Evolutionary conservation across 495 filamentous ascomycete species (phyloP).

Genomic region (Mytilinidion resinicola): DNA sequence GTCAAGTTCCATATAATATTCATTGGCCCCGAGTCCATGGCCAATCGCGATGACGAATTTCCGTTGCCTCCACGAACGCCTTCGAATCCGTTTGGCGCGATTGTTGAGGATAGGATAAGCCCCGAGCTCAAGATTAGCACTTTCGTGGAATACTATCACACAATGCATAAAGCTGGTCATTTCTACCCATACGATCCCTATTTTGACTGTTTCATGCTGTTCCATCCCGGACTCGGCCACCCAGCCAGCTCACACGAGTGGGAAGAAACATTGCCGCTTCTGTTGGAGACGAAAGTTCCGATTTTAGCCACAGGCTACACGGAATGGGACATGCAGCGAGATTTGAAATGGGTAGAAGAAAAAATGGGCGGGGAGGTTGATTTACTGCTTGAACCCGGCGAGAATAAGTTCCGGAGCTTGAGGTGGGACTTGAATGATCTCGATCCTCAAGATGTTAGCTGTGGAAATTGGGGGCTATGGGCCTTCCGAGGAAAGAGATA

Average conservation of each 20-base stretch:
- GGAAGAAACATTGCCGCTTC: slow-evolving; percentile 77
- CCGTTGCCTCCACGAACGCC: slow-evolving; percentile 79
- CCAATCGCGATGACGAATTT: slow-evolving; percentile 81
- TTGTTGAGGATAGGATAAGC: slow-evolving; percentile 82
- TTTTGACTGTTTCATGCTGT: slow-evolving; percentile 91
- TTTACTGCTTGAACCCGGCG: slow-evolving; percentile 80
- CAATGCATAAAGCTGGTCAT: slow-evolving; percentile 76
- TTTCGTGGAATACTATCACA: slow-evolving; percentile 97
- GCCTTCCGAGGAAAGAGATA: slow-evolving; percentile 96
- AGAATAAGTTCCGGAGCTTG: slow-evolving; percentile 90
- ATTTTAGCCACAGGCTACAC: slow-evolving; percentile 94
- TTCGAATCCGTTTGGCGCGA: slow-evolving; percentile 81
- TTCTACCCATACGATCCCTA: slow-evolving; percentile 97
- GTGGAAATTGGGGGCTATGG: slow-evolving; percentile 96
- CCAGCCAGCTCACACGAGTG: slow-evolving; percentile 89
- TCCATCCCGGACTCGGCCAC: slow-evolving; percentile 93
- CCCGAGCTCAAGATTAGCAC: slow-evolving; percentile 90
- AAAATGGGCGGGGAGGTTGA: slow-evolving; percentile 85
- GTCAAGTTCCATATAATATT: slow-evolving; percentile 79
- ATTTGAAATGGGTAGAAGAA: slow-evolving; percentile 81
- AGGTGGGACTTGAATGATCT: slow-evolving; percentile 96
- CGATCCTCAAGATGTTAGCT: slow-evolving; percentile 89
- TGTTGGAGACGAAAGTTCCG: slow-evolving; percentile 91
- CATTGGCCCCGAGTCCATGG: slow-evolving; percentile 93
- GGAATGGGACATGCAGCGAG: slow-evolving; percentile 85